Percentiles rank a stretch among this genome's conserved stretches.
Evolutionary conservation across 1,284 basidiomycete species (phyloP).

Genomic region (Pseudozyma pruni): DNA sequence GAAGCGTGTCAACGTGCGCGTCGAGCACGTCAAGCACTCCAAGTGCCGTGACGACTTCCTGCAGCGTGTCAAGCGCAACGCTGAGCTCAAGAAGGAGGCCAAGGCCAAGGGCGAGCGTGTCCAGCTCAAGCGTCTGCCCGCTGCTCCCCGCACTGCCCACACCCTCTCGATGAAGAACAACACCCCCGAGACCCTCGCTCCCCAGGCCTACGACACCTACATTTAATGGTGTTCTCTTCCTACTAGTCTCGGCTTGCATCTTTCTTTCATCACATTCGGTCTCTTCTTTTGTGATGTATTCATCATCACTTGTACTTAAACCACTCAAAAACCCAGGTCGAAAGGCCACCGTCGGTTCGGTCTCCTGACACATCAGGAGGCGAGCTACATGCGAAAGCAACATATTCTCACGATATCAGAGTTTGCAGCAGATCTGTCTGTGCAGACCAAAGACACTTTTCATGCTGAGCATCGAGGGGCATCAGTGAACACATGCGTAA

Average conservation of each 20-base stretch:
- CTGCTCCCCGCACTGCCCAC: slow-evolving; percentile 82
- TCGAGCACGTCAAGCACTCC: slow-evolving; percentile 98
- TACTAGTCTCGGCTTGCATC: slow-evolving; percentile 10
- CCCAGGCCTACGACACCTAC: slow-evolving; percentile 76
- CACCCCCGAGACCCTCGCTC: slow-evolving; percentile 89
- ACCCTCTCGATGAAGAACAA: slow-evolving; percentile 81
- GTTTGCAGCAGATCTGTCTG: neutral
- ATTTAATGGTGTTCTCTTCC: slow-evolving; percentile 54
- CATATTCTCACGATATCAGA: slow-evolving; percentile 17
- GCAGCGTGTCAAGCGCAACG: slow-evolving; percentile 93
- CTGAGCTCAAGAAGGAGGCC: slow-evolving; percentile 83
- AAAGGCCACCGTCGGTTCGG: slow-evolving; percentile 15
- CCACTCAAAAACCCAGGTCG: slow-evolving; percentile 32
- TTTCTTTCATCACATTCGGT: slow-evolving; percentile 7
- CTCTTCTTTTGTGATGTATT: slow-evolving; percentile 28
- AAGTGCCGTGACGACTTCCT: slow-evolving; percentile 99
- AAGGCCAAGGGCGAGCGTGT: slow-evolving; percentile 77
- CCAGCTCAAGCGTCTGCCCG: slow-evolving; percentile 86
- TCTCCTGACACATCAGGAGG: slow-evolving; percentile 7
- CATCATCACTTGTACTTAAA: slow-evolving; percentile 7
- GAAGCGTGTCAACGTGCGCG: slow-evolving; percentile 98
- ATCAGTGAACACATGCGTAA: too few species aligned
- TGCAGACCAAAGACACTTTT: neutral
- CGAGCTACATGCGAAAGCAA: slow-evolving; percentile 33
- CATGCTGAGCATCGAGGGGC: too few species aligned